Conservation (phyloP, 306 rosid genomes). For the Vicia faba region DNA sequence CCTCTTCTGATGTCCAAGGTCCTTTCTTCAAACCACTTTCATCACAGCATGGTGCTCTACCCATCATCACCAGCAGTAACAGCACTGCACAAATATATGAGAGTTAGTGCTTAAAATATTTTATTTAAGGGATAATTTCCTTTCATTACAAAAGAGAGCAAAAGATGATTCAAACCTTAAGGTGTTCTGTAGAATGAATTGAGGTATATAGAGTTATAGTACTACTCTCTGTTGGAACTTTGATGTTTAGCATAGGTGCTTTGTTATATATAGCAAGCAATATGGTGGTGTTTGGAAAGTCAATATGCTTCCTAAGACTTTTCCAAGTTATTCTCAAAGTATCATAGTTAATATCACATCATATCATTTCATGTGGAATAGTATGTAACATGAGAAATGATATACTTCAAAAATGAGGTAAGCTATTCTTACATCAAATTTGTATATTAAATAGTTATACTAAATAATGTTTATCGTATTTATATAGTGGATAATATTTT, state of each 20-base stretch:
- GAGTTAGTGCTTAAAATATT: not conserved
- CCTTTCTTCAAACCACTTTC: constrained; percentile 54
- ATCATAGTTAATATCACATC: no score
- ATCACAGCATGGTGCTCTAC: constrained; percentile 39
- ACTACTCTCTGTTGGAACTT: not conserved
- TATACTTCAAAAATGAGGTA: no score
- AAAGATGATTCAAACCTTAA: constrained; percentile 34
- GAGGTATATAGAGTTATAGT: not conserved
- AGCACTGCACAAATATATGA: constrained; percentile 25
- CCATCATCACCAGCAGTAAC: constrained; percentile 35
- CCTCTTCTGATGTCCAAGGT: constrained; percentile 60
- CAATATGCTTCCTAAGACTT: constrained; percentile 4
- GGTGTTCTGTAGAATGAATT: constrained; percentile 25
- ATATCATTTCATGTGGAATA: no score
- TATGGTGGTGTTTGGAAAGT: constrained; percentile 6
- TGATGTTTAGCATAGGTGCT: not conserved
- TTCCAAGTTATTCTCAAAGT: no score
- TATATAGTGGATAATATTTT: no score
- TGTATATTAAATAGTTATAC: no score
- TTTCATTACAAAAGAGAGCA: not conserved
- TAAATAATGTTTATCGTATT: no score
- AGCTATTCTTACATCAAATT: no score
- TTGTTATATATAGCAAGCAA: not conserved
- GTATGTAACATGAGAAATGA: no score
- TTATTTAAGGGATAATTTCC: not conserved